These are phyloP conservation scores for Ogataea nonfermentans DNA, from an alignment of 805 yeast species.

Conservation along the genomic window DNA sequence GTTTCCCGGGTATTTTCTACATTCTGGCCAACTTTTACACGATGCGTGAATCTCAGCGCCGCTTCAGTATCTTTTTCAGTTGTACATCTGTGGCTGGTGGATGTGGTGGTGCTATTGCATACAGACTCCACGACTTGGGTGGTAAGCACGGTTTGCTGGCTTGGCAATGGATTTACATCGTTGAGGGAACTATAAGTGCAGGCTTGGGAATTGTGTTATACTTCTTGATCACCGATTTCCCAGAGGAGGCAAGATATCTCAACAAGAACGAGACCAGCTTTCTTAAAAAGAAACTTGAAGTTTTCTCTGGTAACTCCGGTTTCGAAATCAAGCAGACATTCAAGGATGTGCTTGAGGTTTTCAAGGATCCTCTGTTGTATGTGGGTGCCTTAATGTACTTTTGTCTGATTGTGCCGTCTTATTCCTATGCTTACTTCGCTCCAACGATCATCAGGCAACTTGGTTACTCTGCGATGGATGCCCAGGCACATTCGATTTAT, in stretches of 20 bases:
- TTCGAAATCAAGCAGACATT: constrained; percentile 46
- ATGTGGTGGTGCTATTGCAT: constrained; percentile 73
- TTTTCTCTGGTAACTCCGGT: constrained; percentile 50
- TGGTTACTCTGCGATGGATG: constrained; percentile 67
- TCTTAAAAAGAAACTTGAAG: constrained; percentile 56
- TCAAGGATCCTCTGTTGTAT: constrained; percentile 61
- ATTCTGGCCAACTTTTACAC: constrained; percentile 65
- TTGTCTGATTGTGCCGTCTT: constrained; percentile 67
- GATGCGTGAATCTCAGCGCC: constrained; percentile 61
- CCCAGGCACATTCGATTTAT: constrained; percentile 79
- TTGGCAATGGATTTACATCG: constrained; percentile 48
- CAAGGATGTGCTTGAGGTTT: constrained; percentile 44
- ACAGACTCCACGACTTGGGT: constrained; percentile 55
- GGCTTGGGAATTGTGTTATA: constrained; percentile 34
- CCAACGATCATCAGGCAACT: constrained; percentile 60
- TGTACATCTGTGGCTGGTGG: constrained; percentile 78
- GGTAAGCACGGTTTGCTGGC: constrained; percentile 42
- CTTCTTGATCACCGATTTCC: constrained; percentile 66
- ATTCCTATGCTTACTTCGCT: constrained; percentile 73
- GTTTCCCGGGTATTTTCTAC: constrained; percentile 75
- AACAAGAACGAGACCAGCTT: constrained; percentile 51
- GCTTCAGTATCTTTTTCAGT: constrained; percentile 67
- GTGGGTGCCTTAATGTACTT: constrained; percentile 61
- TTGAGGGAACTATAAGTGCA: constrained; percentile 37
- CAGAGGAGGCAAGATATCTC: constrained; percentile 61